Conservation (phyloP, 495 filamentous ascomycete species). For the Penicillium steckii region DNA sequence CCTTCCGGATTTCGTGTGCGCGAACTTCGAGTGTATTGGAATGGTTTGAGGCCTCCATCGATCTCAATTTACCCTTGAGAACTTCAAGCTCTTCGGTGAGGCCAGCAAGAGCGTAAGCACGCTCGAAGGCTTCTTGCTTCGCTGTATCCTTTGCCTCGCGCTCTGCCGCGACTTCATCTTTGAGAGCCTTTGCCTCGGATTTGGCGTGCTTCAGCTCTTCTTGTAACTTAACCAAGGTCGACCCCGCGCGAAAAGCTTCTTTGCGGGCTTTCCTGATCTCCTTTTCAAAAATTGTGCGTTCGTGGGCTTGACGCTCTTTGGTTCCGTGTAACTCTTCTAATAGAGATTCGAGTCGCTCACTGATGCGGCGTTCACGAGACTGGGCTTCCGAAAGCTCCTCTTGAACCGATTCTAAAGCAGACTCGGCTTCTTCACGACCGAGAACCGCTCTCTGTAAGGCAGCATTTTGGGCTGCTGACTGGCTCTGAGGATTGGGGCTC, state of each 20-base stretch:
- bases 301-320: constrained; percentile 74
- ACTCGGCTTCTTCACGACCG: constrained; percentile 78
- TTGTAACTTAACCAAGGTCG: constrained; percentile 71
- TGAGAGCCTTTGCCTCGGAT: constrained; percentile 48
- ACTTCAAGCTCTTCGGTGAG: constrained; percentile 72
- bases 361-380: constrained; percentile 69
- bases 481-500: constrained; percentile 56
- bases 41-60: constrained; percentile 62
- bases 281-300: constrained; percentile 76
- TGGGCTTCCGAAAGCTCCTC: constrained; percentile 68
- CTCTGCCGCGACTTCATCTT: constrained; percentile 53
- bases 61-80: constrained; percentile 58
- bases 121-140: constrained; percentile 76
- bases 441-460: constrained; percentile 78
- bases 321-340: constrained; percentile 74
- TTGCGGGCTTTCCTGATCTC: constrained; percentile 79
- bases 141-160: constrained; percentile 48
- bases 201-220: constrained; percentile 76
- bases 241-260: constrained; percentile 81
- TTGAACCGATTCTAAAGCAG: constrained; percentile 52
- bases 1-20: constrained; percentile 28
- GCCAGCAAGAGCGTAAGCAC: constrained; percentile 68
- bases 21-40: constrained; percentile 30
- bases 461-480: constrained; percentile 52
- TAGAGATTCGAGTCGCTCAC: constrained; percentile 72